These are phyloP conservation scores for Sphagnum fallax DNA, from an alignment of 228 moss, liverwort and hornwort genomes.

Conservation along the genomic window DNA sequence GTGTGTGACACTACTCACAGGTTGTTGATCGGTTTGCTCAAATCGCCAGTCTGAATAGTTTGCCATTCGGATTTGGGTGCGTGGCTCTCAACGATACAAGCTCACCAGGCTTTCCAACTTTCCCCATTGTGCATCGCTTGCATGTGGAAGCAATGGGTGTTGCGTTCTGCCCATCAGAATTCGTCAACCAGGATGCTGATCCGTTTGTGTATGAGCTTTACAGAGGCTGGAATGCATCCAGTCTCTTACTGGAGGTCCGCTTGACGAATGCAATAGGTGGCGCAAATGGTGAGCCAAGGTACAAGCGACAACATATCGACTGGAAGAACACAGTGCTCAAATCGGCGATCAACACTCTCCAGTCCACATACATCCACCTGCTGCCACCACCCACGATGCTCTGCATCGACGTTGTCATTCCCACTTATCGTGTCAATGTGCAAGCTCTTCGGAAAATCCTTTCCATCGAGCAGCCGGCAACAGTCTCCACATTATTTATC, in stretches of 20 bases:
- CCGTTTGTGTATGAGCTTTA: conserved; percentile 30
- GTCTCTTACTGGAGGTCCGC: conserved; percentile 1
- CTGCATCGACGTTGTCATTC: conserved; percentile 23
- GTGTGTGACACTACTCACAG: conserved; percentile 3
- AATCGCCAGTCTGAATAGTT: background rate
- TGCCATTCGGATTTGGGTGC: conserved; percentile 21
- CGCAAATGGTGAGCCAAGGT: conserved; percentile 1
- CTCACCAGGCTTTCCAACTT: conserved; percentile 26
- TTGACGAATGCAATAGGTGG: conserved; percentile 15
- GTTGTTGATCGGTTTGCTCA: background rate
- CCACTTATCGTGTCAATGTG: conserved; percentile 18
- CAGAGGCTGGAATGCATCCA: conserved; percentile 21
- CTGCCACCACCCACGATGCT: conserved; percentile 14
- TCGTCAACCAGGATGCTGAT: conserved; percentile 23
- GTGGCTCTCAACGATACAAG: conserved; percentile 14
- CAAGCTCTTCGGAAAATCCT: conserved; percentile 7
- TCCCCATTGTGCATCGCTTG: conserved; percentile 15
- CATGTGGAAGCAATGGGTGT: conserved; percentile 26
- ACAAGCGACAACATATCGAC: conserved; percentile 4
- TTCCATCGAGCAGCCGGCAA: conserved; percentile 7
- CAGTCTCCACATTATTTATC: conserved; percentile 9
- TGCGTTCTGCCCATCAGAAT: conserved; percentile 8
- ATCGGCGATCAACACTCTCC: conserved; percentile 2
- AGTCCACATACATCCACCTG: background rate
- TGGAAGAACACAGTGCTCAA: conserved; percentile 13